Base-by-base conservation (phyloP, 116 monocot species). In the Papilionanthe hybrid region DNA sequence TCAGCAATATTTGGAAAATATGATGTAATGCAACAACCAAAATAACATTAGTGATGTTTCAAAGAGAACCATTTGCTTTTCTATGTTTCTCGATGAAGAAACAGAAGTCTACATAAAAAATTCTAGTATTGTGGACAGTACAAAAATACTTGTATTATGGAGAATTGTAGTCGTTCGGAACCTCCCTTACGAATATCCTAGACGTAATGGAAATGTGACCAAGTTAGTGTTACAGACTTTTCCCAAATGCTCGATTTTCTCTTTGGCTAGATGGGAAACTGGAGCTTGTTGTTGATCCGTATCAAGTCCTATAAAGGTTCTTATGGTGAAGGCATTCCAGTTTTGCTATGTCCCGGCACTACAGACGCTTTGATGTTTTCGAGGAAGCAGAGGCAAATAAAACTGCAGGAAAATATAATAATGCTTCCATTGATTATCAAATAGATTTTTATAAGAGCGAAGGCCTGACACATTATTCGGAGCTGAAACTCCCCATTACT, bases 1-100 rank as follows among this genome's bases (percentile, higher is more conserved):
- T 94, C 98, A 42, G 91, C 98, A 77, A 94, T 99, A 85, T 94
- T 99, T 85, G 98, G 97, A 77, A 97, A 97, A 55, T 97, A 97
- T 86, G 97, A 97, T 79, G 78, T 97, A 65, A 75, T 94, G 72
- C 97, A 97, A 85, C 92, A 97, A 72, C 97, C 97, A 30, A 97
- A 80, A 81, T n/a, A 94, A 98, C 75, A 85, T 92, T 41, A 91
- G 91, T 77, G 86, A 92, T 55, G 65, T 76, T 77, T 84, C 98
- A 77, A 92, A 85, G 80, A 81, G 60, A 79, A 88, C 73, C 73
- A 85, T 77, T 25, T 93, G 95, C 82, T 99, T 99, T 84, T 99
- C 83, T 84, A 93, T 99, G 91, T 99, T 99, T 86, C 89, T 99
- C 57, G 99, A 99, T 92, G 94, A 95, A 85, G 91, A 93, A 84